Percentiles rank a stretch among this genome's conserved stretches.
Evolutionary conservation across 352 stramenopile species (phyloP).

Genomic region (Pythium monospermum): DNA sequence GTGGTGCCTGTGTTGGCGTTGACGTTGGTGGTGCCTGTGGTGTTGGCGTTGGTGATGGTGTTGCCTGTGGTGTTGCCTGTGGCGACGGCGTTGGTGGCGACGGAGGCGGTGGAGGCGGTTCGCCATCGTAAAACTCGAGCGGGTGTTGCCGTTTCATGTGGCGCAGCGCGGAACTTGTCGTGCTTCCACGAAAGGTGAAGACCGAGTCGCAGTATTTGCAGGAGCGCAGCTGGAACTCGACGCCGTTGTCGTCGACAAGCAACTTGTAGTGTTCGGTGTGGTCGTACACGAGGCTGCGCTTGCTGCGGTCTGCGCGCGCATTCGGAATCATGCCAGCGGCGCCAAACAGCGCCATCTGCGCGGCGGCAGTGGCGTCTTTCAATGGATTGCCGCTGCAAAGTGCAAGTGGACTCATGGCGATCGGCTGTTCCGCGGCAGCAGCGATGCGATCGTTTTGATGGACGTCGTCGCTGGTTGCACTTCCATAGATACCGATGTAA

Average conservation of each 20-base stretch:
- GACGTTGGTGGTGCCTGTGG: no score
- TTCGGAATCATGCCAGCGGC: slow-evolving; percentile 8
- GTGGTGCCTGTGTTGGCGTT: no score
- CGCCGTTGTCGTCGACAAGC: slow-evolving; percentile 22
- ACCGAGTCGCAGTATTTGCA: slow-evolving; percentile 40
- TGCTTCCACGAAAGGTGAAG: slow-evolving; percentile 53
- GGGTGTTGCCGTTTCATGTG: slow-evolving; percentile 41
- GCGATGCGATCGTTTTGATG: no score
- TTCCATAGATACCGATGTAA: no score
- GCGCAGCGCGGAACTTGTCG: slow-evolving; percentile 43
- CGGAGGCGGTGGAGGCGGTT: not conserved
- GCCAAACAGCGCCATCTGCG: not conserved
- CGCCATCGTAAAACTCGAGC: slow-evolving; percentile 12
- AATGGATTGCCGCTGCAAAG: no score
- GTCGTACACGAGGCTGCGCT: slow-evolving; percentile 38
- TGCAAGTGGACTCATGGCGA: no score
- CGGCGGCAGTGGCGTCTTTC: no score
- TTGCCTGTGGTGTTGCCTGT: not conserved
- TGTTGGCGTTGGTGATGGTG: no score
- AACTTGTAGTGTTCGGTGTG: slow-evolving; percentile 31
- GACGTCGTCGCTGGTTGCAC: no score
- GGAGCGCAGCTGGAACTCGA: slow-evolving; percentile 32
- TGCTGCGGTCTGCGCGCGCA: slow-evolving; percentile 19
- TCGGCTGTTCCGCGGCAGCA: no score
- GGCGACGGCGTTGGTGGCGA: not conserved